Conservation (phyloP, 768 basidiomycete species). For the Lanmaoa rubissima region DNA sequence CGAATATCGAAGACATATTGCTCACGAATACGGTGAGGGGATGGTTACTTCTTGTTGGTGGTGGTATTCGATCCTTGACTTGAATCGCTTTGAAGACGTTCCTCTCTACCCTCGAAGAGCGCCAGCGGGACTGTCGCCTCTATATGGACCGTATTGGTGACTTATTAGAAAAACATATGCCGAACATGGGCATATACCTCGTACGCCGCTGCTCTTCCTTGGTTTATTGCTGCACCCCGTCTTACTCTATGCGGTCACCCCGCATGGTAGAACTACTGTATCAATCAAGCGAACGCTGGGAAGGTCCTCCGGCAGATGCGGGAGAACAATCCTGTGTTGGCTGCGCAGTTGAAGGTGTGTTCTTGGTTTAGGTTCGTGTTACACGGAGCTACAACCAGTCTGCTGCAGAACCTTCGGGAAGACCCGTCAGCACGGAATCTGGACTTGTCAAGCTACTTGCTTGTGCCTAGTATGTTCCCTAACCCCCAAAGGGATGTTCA, state of each 20-base stretch:
- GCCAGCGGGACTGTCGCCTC: constrained; percentile 88
- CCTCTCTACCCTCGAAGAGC: constrained; percentile 83
- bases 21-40: constrained; percentile 76
- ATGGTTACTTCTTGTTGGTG: background rate
- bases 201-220: constrained; percentile 36
- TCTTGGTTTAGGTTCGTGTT: constrained; percentile 2
- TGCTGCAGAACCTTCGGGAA: constrained; percentile 66
- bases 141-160: constrained; percentile 91
- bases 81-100: constrained; percentile 52
- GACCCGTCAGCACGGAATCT: constrained; percentile 76
- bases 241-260: background rate
- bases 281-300: constrained; percentile 80
- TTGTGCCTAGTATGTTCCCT: constrained; percentile 74
- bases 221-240: background rate
- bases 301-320: constrained; percentile 73
- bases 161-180: constrained; percentile 70
- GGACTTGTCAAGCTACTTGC: constrained; percentile 86
- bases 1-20: constrained; percentile 91
- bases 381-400: background rate
- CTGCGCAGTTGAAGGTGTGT: constrained; percentile 62
- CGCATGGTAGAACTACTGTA: constrained; percentile 71
- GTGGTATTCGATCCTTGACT: background rate
- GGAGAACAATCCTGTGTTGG: constrained; percentile 63
- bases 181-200: constrained; percentile 78
- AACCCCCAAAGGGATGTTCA: background rate